Evolutionary conservation across 2,329 filamentous ascomycete species (phyloP).

Genomic region (Pseudogymnoascus sp.): DNA sequence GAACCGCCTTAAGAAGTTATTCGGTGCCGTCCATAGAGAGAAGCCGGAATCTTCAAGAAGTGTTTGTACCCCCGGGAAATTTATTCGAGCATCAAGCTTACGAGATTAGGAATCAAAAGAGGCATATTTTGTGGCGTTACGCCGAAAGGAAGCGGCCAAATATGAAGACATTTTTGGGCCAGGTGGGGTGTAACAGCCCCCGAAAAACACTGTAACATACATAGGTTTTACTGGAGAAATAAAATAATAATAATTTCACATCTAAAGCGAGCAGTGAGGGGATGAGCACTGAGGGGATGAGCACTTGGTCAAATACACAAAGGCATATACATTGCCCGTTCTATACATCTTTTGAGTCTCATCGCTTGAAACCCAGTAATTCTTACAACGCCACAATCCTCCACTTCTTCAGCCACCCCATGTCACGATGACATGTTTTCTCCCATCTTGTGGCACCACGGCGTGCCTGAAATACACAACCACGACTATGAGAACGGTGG

Average conservation of each 20-base stretch:
- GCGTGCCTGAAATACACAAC: not conserved
- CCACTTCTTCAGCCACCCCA: not conserved
- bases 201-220: not conserved
- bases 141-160: constrained; percentile 50
- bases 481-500: constrained; percentile 61
- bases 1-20: constrained; percentile 64
- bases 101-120: constrained; percentile 67
- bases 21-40: constrained; percentile 72
- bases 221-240: not conserved
- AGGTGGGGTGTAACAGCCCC: not conserved
- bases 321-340: constrained; percentile 4
- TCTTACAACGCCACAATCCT: not conserved
- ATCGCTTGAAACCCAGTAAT: constrained; percentile 5
- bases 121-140: constrained; percentile 74
- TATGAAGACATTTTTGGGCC: constrained; percentile 18
- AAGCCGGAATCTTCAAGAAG: constrained; percentile 87
- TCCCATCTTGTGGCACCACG: not conserved
- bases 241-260: not conserved
- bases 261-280: not conserved
- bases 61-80: constrained; percentile 44
- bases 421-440: not conserved
- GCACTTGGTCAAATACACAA: not conserved
- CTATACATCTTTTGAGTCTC: constrained; percentile 3
- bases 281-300: not conserved
- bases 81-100: constrained; percentile 10